A percentile compares a stretch with the other conserved stretches of the same genome.
Evolutionary conservation across 352 stramenopile genomes (phyloP).

Genomic region (Globisporangium canariense): DNA sequence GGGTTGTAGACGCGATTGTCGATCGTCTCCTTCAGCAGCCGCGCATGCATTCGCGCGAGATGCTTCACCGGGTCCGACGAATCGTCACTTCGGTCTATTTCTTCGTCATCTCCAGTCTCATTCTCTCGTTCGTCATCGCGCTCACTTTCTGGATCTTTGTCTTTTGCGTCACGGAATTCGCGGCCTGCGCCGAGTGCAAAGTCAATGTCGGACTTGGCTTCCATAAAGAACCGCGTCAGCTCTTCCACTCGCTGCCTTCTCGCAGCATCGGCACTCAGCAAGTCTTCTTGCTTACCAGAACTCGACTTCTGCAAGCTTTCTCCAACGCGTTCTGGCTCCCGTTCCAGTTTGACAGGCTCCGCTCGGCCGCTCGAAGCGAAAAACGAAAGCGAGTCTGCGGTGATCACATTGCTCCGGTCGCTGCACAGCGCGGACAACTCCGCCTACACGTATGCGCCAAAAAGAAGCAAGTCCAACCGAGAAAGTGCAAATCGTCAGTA

Average conservation of each 20-base stretch:
- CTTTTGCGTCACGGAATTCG: slow-evolving; percentile 65
- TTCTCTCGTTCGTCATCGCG: slow-evolving; percentile 60
- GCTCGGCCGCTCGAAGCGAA: slow-evolving; percentile 53
- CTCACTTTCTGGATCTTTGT: slow-evolving; percentile 64
- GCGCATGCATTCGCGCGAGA: slow-evolving; percentile 43
- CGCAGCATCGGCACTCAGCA: slow-evolving; percentile 72
- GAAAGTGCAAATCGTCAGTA: not conserved
- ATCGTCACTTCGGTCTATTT: slow-evolving; percentile 47
- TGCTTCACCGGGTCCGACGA: slow-evolving; percentile 39
- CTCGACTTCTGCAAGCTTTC: slow-evolving; percentile 28
- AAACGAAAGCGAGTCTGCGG: slow-evolving; percentile 67
- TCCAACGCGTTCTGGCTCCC: slow-evolving; percentile 38
- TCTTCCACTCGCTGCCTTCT: slow-evolving; percentile 82
- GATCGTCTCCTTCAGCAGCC: slow-evolving; percentile 62
- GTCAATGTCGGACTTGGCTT: slow-evolving; percentile 88
- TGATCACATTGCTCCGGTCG: slow-evolving; percentile 74
- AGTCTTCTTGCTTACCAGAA: slow-evolving; percentile 38
- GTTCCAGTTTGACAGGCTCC: slow-evolving; percentile 74
- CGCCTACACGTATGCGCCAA: slow-evolving; percentile 19
- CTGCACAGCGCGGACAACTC: slow-evolving; percentile 71
- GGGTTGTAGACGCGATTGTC: slow-evolving; percentile 75
- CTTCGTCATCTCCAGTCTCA: slow-evolving; percentile 54
- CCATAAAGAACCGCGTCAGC: slow-evolving; percentile 88
- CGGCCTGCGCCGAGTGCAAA: slow-evolving; percentile 73
- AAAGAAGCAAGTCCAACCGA: not conserved